phyloP scores from a whole-genome alignment of 305 asterid species.

The Rubia peregrina region DNA sequence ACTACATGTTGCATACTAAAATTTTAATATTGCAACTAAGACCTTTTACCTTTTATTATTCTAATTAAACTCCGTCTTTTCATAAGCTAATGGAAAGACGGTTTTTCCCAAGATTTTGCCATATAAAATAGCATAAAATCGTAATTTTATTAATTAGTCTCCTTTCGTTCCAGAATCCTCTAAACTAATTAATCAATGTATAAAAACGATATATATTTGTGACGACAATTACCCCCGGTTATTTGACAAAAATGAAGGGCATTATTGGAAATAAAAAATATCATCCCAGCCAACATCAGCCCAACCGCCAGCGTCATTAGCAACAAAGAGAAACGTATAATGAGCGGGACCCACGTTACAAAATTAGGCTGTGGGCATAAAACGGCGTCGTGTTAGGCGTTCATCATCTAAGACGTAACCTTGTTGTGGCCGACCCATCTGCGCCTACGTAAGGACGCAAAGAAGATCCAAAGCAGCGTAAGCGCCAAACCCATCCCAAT shows the following conservation, averaged over 20 bases:
- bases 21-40: too few species aligned
- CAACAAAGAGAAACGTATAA: constrained; percentile 21
- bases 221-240: too few species aligned
- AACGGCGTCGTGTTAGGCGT: constrained; percentile 44
- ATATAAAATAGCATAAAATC: not conserved
- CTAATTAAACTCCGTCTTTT: too few species aligned
- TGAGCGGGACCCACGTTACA: constrained; percentile 21
- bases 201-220: too few species aligned
- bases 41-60: too few species aligned
- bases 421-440: constrained; percentile 47
- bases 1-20: too few species aligned
- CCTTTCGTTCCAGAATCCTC: too few species aligned
- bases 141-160: not conserved
- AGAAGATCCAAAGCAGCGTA: constrained; percentile 70
- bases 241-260: constrained; percentile 2
- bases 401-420: constrained; percentile 33
- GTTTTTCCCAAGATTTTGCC: too few species aligned
- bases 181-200: too few species aligned
- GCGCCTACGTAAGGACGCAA: constrained; percentile 61
- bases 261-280: not conserved
- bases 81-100: too few species aligned
- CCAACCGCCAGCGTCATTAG: constrained; percentile 27
- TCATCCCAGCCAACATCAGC: not conserved
- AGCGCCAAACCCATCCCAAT: constrained; percentile 58
- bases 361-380: not conserved